phyloP scores from a whole-genome alignment of 257 asterid species.

The Salvia miltiorrhiza region DNA sequence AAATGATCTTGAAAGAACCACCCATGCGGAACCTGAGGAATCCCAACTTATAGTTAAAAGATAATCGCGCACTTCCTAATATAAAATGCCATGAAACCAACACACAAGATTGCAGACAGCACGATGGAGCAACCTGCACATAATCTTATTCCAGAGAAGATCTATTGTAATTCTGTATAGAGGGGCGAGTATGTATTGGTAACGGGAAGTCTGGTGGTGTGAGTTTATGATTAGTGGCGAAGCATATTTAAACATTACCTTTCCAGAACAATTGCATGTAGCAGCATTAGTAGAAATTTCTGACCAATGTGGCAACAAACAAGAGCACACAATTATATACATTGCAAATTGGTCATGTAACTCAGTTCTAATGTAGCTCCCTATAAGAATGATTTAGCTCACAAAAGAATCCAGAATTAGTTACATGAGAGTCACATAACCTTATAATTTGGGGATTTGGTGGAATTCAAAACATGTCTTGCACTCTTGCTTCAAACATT shows the following conservation, averaged over 20 bases:
- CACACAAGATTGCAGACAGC: neutral
- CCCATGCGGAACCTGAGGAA: slow-evolving; percentile 69
- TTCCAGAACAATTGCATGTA: neutral
- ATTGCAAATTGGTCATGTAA: neutral
- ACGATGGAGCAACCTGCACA: neutral
- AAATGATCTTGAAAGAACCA: slow-evolving; percentile 78
- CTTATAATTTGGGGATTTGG: neutral
- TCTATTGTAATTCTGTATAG: neutral
- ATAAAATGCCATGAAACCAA: neutral
- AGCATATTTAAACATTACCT: neutral
- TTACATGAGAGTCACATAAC: neutral
- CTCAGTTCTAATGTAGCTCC: neutral
- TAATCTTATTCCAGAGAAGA: neutral
- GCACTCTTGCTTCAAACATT: neutral
- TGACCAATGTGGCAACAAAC: too few relatives aligned
- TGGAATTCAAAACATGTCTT: neutral
- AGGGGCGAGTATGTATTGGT: neutral
- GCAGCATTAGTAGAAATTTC: neutral
- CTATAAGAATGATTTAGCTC: neutral
- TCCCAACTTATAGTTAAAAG: neutral
- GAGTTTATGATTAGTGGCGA: neutral
- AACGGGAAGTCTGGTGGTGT: neutral
- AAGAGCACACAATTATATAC: neutral
- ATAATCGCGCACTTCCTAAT: neutral
- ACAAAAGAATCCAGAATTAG: neutral